These are phyloP conservation scores for Cadophora sp. DNA, from an alignment of 2,329 filamentous ascomycete species.

Conservation along the genomic window DNA sequence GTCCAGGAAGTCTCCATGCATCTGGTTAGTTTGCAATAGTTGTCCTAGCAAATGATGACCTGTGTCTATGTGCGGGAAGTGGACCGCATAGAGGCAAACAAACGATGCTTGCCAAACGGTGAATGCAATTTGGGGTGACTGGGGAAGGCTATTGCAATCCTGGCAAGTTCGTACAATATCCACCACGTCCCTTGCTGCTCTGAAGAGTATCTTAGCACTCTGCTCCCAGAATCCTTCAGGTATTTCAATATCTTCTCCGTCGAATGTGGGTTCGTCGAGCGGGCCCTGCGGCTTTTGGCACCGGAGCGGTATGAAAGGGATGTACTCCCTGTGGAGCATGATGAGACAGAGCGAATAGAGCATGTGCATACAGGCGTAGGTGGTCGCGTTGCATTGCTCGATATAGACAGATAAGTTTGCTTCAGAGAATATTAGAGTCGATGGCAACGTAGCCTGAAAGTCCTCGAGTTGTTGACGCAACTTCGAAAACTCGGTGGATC, in stretches of 20 bases:
- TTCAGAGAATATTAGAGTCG: conserved; percentile 59
- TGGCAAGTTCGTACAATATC: conserved; percentile 68
- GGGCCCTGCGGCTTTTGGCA: conserved; percentile 58
- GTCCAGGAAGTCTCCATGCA: background rate
- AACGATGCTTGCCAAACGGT: conserved; percentile 72
- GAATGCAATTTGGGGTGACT: conserved; percentile 72
- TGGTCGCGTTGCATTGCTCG: conserved; percentile 65
- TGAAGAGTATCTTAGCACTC: conserved; percentile 67
- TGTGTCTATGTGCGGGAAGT: conserved; percentile 73
- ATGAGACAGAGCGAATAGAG: conserved; percentile 70
- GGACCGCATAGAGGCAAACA: conserved; percentile 67
- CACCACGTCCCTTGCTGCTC: conserved; percentile 66
- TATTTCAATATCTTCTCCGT: conserved; percentile 51
- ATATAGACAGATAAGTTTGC: conserved; percentile 72
- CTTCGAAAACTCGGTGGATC: conserved; percentile 58
- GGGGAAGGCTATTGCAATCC: conserved; percentile 60
- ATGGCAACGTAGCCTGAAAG: conserved; percentile 61
- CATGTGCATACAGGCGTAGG: conserved; percentile 71
- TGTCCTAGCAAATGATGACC: conserved; percentile 60
- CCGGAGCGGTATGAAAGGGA: conserved; percentile 68
- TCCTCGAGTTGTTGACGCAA: conserved; percentile 57
- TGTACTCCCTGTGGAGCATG: conserved; percentile 71
- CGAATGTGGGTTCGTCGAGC: conserved; percentile 63
- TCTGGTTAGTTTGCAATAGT: conserved; percentile 15
- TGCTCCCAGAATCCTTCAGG: conserved; percentile 66